Conservation (phyloP, 306 rosid genomes). For the Begonia fuchsioides region DNA sequence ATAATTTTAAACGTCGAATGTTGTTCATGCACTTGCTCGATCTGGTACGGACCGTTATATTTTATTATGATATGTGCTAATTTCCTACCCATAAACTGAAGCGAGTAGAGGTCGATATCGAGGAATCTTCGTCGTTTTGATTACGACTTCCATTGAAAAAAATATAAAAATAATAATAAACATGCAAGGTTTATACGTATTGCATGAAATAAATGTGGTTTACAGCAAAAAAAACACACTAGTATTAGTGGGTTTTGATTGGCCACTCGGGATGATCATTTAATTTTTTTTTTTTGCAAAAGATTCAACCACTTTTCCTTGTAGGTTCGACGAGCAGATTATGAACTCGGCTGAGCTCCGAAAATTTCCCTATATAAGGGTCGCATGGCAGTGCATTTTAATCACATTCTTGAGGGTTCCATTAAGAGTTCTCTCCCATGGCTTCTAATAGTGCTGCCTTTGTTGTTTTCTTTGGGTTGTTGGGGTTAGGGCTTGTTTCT, state of each 20-base stretch:
- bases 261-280: conserved; percentile 22
- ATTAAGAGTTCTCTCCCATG: conserved; percentile 18
- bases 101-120: too few relatives aligned
- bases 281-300: conserved; percentile 22
- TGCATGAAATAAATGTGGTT: conserved; percentile 16
- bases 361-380: conserved; percentile 34
- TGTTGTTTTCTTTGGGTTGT: conserved; percentile 25
- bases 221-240: conserved; percentile 42
- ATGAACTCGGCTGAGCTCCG: too few relatives aligned
- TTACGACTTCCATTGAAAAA: too few relatives aligned
- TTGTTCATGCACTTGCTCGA: too few relatives aligned
- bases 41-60: too few relatives aligned
- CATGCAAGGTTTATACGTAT: not conserved
- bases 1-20: too few relatives aligned
- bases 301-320: conserved; percentile 31
- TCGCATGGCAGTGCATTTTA: conserved; percentile 4
- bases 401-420: too few relatives aligned
- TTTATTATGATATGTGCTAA: too few relatives aligned
- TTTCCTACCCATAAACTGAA: too few relatives aligned
- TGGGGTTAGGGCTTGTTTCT: conserved; percentile 39
- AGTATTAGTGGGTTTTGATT: conserved; percentile 8
- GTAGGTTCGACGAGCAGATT: conserved; percentile 7
- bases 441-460: conserved; percentile 15
- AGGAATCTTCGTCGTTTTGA: too few relatives aligned
- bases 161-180: too few relatives aligned